phyloP scores from a whole-genome alignment of 768 basidiomycete genomes.

The Kwoniella dejecticola region DNA sequence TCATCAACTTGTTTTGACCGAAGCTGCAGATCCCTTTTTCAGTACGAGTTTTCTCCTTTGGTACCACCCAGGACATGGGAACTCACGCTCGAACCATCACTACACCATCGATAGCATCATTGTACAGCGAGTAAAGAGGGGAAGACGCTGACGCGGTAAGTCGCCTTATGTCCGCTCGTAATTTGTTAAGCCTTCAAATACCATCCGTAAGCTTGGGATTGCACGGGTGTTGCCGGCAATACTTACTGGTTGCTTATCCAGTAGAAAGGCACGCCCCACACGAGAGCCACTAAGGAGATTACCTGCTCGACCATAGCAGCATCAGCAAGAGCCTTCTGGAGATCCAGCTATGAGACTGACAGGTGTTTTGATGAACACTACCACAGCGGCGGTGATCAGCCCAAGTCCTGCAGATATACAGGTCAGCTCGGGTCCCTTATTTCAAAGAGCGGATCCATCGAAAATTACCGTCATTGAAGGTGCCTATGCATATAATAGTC shows the following conservation, averaged over 20 bases:
- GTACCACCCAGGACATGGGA: not conserved
- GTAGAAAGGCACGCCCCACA: constrained; percentile 34
- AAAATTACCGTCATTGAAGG: constrained; percentile 19
- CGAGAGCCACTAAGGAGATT: constrained; percentile 24
- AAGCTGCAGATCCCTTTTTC: constrained; percentile 29
- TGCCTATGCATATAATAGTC: not conserved
- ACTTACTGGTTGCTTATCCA: constrained; percentile 36
- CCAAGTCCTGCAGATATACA: constrained; percentile 1
- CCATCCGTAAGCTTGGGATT: too few species aligned
- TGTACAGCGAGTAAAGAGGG: constrained; percentile 43
- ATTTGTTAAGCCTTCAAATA: constrained; percentile 31
- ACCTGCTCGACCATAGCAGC: constrained; percentile 2
- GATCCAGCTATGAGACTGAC: constrained; percentile 9
- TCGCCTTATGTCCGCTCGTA: constrained; percentile 44
- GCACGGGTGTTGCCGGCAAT: not conserved
- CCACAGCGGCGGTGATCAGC: constrained; percentile 10
- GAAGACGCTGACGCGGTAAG: constrained; percentile 31
- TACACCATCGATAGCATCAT: constrained; percentile 46
- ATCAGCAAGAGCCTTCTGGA: not conserved
- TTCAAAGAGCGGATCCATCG: too few species aligned
- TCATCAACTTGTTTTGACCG: constrained; percentile 29
- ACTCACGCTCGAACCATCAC: constrained; percentile 48
- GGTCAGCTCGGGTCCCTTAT: not conserved
- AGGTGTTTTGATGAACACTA: constrained; percentile 26
- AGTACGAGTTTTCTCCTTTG: not conserved